Base-by-base conservation (phyloP, 1,139 yeast genomes). In the Debaryomycetaceae sp. region DNA sequence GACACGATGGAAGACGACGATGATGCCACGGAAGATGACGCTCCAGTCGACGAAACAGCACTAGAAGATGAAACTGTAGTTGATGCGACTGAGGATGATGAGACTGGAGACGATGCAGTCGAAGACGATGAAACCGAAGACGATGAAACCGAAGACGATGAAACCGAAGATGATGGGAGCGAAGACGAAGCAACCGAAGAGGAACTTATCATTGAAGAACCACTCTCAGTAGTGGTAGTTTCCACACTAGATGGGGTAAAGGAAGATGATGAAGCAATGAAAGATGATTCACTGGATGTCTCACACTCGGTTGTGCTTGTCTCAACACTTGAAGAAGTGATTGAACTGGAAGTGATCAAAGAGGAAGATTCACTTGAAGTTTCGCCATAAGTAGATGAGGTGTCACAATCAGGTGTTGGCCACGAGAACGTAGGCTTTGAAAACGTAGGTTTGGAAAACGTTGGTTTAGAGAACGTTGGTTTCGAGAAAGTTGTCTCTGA, bases 151-250 rank as follows among this genome's bases (percentile, higher is more conserved):
- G 37, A 34, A 34, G 17, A 17, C 9, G 22, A 34, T 8, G 37
- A 3, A 34, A 34, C 37, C 22, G 8, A 8, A 34, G 37, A 34
- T 3, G 37, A 34, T 8, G 38, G 34, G 24, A 27, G 24, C 17
- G 31, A 27, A 27, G 31, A 27, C 11, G 31, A 27, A 27, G 31
- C 31, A 27, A 27, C 31, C 31, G 8, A 7, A 27, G 31, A 27
- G 2, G 31, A 27, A 7, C 8, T 11, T 8, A 27, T 37, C 6
- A 41, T 7, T 24, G 44, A 24, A n/a, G 37, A n/a, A 17, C 20
- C 4, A 17, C 20, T 17, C 33, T 24, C 23, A 9, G 27, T n/a
- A 31, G 20, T 22, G 24, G 49, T 34, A 20, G 52, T 24, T 5
- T 22, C 27, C 20, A 17, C 20, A 17, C 20, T 17, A 17, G 20